Evolutionary conservation across 1,284 basidiomycete genomes (phyloP), one percentile per base, ranked within the genome.

Genomic region (Moesziomyces parantarcticus): DNA sequence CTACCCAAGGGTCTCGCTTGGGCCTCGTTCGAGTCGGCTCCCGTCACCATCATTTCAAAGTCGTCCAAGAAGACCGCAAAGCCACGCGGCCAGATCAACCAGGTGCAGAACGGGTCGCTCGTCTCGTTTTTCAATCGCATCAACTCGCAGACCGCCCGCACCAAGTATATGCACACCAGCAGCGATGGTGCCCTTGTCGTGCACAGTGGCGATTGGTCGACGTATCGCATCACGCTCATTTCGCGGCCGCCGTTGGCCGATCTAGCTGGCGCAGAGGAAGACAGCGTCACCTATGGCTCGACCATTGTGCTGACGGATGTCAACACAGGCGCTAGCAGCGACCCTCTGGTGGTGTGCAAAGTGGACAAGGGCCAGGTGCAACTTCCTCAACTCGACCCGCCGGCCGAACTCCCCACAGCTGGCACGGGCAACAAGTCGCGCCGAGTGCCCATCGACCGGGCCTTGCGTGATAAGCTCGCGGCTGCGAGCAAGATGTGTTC

Each of bases 1-100:
- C 44, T 73, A 5, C 70, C 70, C 9, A 60, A 68, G 29, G 70
- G 64, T 4, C 45, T 63, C 10, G 59, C 64, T 1, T 97, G 94
- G 93, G 92, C 92, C 8, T 90, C 91, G 25, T 94, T 97, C 86
- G 89, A 92, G 83, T 97, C 93, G 25, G 90, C 92, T 42, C 92
- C 93, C 48, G 91, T 97, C 76, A 91, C 91, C 44, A 93, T 97
- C 86, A 95, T 97, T 81, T 97, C 94, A 78, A 97, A 97, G 85
- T 94, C 94, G 29, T 95, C 93, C 48, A 94, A 95, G 87, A 96
- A 96, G 88, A 96, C 94, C 1, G 92, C 93, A 62, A 96, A 96
- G 86, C 94, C 94, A 69, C 90, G 94, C 81, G 94, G 94, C 82
- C 92, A 94, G 79, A 90, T 92, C 11, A 94, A 92, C 18, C 95